A percentile compares a stretch with the other conserved stretches of the same genome.
These are phyloP conservation scores for Blastosporella zonata DNA, from an alignment of 1,284 basidiomycete species.

Conservation along the genomic window DNA sequence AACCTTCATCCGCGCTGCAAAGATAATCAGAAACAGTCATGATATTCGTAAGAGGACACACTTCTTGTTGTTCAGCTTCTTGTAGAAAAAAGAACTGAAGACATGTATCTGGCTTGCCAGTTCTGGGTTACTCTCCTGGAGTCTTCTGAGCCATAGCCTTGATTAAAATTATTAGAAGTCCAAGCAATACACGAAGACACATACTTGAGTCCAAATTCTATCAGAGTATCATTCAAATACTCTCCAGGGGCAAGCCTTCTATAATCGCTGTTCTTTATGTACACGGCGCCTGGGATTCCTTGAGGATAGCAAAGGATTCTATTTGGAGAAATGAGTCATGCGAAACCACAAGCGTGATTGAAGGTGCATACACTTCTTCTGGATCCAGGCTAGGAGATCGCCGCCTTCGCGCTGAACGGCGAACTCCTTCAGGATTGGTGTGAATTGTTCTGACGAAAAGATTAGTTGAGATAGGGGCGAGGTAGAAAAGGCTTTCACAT, in stretches of 20 bases:
- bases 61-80: conserved; percentile 82
- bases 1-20: conserved; percentile 61
- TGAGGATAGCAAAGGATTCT: conserved; percentile 79
- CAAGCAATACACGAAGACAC: conserved; percentile 26
- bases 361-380: conserved; percentile 60
- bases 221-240: conserved; percentile 93
- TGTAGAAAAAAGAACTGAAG: conserved; percentile 98
- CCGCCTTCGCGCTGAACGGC: conserved; percentile 30
- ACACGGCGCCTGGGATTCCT: conserved; percentile 67
- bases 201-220: conserved; percentile 93
- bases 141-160: conserved; percentile 66
- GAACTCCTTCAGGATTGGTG: conserved; percentile 15
- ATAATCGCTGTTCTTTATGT: conserved; percentile 77
- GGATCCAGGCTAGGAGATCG: conserved; percentile 39
- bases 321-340: conserved; percentile 9
- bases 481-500: not conserved
- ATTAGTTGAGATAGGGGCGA: not conserved
- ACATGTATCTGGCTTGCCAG: conserved; percentile 79
- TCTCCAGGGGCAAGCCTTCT: conserved; percentile 72
- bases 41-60: conserved; percentile 31
- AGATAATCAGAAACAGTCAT: conserved; percentile 5
- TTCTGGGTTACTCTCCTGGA: conserved; percentile 52
- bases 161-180: not conserved
- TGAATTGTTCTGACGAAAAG: conserved; percentile 4
- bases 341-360: not conserved